phyloP scores from a whole-genome alignment of 805 yeast genomes.

The Teunomyces pallodes region DNA sequence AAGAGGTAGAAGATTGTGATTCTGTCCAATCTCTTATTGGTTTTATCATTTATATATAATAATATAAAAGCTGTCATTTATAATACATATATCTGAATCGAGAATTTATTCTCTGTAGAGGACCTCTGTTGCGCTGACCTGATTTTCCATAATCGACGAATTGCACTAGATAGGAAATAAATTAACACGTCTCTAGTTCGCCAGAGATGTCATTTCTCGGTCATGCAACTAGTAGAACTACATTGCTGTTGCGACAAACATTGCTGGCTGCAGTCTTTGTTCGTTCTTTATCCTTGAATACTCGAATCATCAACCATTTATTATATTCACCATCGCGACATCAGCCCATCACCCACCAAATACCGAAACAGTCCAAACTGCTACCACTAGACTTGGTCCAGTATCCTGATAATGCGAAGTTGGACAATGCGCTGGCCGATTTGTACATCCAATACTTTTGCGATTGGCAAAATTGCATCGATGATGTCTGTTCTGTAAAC shows the following conservation, averaged over 20 bases:
- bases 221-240: not conserved
- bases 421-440: not conserved
- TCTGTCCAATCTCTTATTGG: constrained; percentile 8
- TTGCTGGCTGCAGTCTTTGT: not conserved
- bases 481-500: not conserved
- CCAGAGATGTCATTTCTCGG: not conserved
- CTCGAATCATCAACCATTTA: constrained; percentile 1
- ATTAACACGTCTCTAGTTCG: not conserved
- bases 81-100: constrained; percentile 2
- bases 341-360: not conserved
- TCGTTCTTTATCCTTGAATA: not conserved
- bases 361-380: not conserved
- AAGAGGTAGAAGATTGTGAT: constrained; percentile 99
- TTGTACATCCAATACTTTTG: constrained; percentile 1
- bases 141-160: too few species aligned
- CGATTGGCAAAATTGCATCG: constrained; percentile 1
- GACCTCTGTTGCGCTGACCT: too few species aligned
- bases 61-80: constrained; percentile 2
- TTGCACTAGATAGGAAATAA: too few species aligned
- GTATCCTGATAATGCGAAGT: not conserved
- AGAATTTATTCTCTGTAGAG: not conserved
- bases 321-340: constrained; percentile 1
- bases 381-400: constrained; percentile 3
- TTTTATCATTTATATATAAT: constrained; percentile 2
- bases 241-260: not conserved